Percentiles rank a stretch among this genome's conserved stretches.
phyloP scores from a whole-genome alignment of 345 rosid genomes.

The Raphanus sativus region DNA sequence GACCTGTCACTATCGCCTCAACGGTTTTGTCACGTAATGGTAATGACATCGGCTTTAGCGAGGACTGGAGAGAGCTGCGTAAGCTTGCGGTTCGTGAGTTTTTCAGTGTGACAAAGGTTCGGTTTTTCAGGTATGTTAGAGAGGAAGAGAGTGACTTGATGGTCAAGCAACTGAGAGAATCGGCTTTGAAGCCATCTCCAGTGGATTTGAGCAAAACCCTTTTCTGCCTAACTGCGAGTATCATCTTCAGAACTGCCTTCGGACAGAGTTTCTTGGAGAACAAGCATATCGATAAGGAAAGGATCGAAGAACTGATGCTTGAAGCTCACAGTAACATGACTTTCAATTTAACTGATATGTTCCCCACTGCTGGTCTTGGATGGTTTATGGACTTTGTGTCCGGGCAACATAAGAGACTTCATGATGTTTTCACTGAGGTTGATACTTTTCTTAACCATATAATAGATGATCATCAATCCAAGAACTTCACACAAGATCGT shows the following conservation, averaged over 20 bases:
- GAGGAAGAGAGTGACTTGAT: constrained; percentile 30
- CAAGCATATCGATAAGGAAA: constrained; percentile 19
- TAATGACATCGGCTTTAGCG: constrained; percentile 29
- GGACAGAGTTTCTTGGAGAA: constrained; percentile 22
- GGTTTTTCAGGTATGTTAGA: constrained; percentile 19
- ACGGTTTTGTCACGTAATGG: constrained; percentile 14
- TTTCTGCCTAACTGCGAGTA: constrained; percentile 3
- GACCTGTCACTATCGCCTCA: background rate
- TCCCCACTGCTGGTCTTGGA: constrained; percentile 25
- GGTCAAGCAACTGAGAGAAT: constrained; percentile 21
- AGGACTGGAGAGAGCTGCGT: constrained; percentile 32
- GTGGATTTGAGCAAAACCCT: constrained; percentile 29
- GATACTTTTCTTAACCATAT: constrained; percentile 21
- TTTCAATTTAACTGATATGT: constrained; percentile 15
- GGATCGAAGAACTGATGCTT: background rate
- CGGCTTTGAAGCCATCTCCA: constrained; percentile 18
- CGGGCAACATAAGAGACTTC: constrained; percentile 15
- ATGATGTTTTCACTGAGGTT: constrained; percentile 3
- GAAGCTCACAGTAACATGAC: background rate
- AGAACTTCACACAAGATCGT: constrained; percentile 7
- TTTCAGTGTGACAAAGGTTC: constrained; percentile 16
- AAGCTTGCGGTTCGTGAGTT: constrained; percentile 31
- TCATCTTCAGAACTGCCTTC: constrained; percentile 19
- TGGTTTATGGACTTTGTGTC: constrained; percentile 19
- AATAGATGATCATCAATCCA: constrained; percentile 10